Conservation (phyloP, 306 rosid genomes). For the Cucurbita argyrosperma region DNA sequence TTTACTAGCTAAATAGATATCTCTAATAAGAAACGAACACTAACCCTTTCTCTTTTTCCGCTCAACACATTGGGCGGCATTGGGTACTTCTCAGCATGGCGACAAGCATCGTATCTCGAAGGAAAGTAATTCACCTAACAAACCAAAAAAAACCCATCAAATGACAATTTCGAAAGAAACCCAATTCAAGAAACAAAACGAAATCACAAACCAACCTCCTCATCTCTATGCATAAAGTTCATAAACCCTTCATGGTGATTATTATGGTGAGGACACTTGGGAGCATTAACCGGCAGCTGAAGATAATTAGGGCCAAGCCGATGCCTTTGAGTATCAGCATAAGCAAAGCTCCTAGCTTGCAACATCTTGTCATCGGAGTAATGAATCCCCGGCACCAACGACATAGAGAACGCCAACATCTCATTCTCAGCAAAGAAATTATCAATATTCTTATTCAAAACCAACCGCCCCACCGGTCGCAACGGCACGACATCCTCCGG, state of each 20-base stretch:
- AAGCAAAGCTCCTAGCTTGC: constrained; percentile 73
- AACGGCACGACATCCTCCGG: constrained; percentile 86
- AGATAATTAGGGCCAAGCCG: constrained; percentile 94
- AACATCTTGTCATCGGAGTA: constrained; percentile 85
- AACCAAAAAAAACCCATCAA: background rate
- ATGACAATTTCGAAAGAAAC: background rate
- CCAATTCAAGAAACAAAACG: background rate
- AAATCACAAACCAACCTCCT: constrained; percentile 31
- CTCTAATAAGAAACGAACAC: background rate
- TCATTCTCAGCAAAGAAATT: constrained; percentile 96
- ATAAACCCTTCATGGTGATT: constrained; percentile 83
- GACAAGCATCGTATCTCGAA: constrained; percentile 59
- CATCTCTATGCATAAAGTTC: constrained; percentile 92
- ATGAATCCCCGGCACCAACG: constrained; percentile 68
- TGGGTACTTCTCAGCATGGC: constrained; percentile 70
- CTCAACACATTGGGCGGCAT: constrained; percentile 28
- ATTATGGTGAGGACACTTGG: constrained; percentile 77
- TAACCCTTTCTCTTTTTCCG: constrained; percentile 74
- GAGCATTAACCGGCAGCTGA: constrained; percentile 82
- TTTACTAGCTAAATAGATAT: no score
- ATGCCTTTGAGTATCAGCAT: constrained; percentile 79
- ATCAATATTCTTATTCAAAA: constrained; percentile 71
- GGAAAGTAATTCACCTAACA: constrained; percentile 81
- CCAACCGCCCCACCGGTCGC: constrained; percentile 93
- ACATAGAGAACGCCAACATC: constrained; percentile 75